Conservation (phyloP, 2,329 filamentous ascomycete species). For the Neopestalotiopsis sp. region DNA sequence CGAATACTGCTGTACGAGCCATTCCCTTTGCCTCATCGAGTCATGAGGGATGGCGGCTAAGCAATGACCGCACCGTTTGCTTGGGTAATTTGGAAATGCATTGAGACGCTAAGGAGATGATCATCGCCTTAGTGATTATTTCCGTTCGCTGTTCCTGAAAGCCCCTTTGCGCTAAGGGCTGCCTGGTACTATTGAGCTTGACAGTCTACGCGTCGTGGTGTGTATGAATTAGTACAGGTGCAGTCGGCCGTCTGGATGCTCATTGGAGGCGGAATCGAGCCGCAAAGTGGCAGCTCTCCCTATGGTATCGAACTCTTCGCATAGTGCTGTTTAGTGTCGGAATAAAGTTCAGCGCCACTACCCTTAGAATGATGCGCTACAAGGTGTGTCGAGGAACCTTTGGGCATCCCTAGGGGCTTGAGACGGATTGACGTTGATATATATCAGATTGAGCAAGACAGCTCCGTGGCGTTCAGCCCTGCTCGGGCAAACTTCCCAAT, state of each 20-base stretch:
- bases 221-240: not conserved
- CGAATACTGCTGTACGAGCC: not conserved
- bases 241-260: not conserved
- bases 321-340: not conserved
- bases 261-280: not conserved
- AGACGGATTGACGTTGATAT: not conserved
- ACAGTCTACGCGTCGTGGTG: not conserved
- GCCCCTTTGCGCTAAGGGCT: not conserved
- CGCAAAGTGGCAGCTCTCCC: not conserved
- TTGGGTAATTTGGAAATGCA: not conserved
- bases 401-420: not conserved
- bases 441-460: not conserved
- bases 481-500: not conserved
- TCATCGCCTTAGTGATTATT: not conserved
- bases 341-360: not conserved
- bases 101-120: not conserved
- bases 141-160: not conserved
- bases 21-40: not conserved
- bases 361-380: not conserved
- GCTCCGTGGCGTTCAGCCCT: not conserved
- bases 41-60: not conserved
- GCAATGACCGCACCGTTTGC: not conserved
- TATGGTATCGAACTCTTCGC: not conserved
- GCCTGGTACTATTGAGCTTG: slow-evolving; percentile 2
- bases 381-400: not conserved